Evolutionary conservation across 768 basidiomycete species (phyloP), one percentile per base, ranked within the genome.

Genomic region (Hortiboletus flavorubellus): DNA sequence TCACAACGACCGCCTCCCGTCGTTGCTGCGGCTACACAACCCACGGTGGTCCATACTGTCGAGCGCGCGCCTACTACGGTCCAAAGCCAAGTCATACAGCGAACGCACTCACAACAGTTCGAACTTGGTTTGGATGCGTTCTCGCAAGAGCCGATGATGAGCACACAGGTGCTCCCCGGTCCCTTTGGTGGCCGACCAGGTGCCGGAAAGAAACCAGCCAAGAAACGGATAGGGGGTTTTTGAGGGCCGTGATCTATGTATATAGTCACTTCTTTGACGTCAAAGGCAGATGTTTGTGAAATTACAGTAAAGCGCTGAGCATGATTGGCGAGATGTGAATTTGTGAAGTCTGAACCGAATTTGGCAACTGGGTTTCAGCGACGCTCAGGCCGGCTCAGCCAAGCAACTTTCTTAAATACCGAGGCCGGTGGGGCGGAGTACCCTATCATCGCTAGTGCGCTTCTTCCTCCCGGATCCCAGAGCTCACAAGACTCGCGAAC

Each of bases 181-280:
- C 80, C 77, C 0, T 83, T 83, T 70, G 90, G 89, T 34, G 87
- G 87, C 23, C 78, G 87, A 39, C 78, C 77, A 26, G 54, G 55
- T 15, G 60, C 62, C 14, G 49, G 59, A 6, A 88, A 80, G 72
- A 86, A 83, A 66, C 53, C 69, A 29, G 66, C 59, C 21, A 89
- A 85, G 75, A 91, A 86, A 71, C 76, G 89, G 23, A 42, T 90
- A 40, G 88, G 87, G 10, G 91, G 91, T 8, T 92, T 93, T 66
- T 92, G 69, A 80, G 49, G 18, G 18, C 40, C 8, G 40, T 47
- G 23, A 37, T 43, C n/a, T 46, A 40, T 8, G 10, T 15, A 23
- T 49, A 5, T 30, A 39, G 29, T 43, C 23, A 38, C 47, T 26
- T 46, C 29, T 52, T n/a, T 18, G 35, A 41, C 10, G 1, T 3